A percentile compares a stretch with the other conserved stretches of the same genome.
Conservation (phyloP, 1,284 basidiomycete genomes). For the Ustilago vetiveriae region DNA sequence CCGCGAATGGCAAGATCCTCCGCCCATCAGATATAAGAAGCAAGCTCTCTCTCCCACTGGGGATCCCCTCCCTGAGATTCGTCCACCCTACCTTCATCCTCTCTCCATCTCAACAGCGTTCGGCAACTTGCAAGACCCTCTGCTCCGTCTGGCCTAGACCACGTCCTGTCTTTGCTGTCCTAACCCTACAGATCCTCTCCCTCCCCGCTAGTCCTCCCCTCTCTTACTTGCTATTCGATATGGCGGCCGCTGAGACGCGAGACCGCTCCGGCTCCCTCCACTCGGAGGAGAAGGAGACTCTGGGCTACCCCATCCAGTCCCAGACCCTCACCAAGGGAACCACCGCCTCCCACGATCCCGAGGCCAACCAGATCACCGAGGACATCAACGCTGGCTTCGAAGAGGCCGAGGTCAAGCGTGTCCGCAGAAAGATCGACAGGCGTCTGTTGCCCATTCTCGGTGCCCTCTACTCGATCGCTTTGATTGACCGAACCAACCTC, state of each 20-base stretch:
- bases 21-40: conserved; percentile 11
- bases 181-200: too few species aligned
- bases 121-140: too few species aligned
- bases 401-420: conserved; percentile 44
- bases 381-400: conserved; percentile 55
- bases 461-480: conserved; percentile 65
- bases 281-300: conserved; percentile 42
- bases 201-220: background rate
- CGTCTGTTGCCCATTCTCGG: conserved; percentile 67
- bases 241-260: conserved; percentile 25
- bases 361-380: conserved; percentile 31
- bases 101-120: too few species aligned
- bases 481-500: conserved; percentile 64
- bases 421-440: conserved; percentile 64
- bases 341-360: conserved; percentile 20
- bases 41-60: conserved; percentile 1
- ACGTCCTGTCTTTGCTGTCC: too few species aligned
- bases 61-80: background rate
- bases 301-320: conserved; percentile 30
- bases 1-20: too few species aligned
- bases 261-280: conserved; percentile 43
- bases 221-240: background rate
- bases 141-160: too few species aligned
- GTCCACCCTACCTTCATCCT: background rate
- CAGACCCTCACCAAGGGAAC: conserved; percentile 40